Evolutionary conservation across 2,329 filamentous ascomycete genomes (phyloP), one percentile per base, ranked within the genome.

Genomic region (Colletotrichum tamarilloi): DNA sequence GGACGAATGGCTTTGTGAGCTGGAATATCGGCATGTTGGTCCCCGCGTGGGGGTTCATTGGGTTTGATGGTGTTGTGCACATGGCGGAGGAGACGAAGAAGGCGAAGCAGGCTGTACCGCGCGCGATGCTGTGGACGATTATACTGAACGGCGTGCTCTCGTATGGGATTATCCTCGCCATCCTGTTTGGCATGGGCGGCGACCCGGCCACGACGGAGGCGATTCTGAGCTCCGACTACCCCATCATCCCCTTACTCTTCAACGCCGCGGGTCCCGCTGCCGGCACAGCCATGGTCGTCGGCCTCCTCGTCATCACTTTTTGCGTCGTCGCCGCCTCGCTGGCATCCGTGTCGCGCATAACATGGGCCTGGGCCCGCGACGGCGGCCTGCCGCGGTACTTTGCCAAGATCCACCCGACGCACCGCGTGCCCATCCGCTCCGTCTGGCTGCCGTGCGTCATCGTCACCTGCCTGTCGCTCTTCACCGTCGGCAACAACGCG

Each of bases 81-180:
- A 76, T 76, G 75, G 71, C 75, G 9, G 75, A 76, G 57, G 75
- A 76, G 62, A 74, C 75, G 9, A 62, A 55, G 28, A 55, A 68
- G 30, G 75, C 75, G 63, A 73, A 75, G 46, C 64, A 69, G 24
- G 67, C 71, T 1, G 53, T 75, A 26, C 75, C 75, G 32, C 30
- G 65, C 42, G 72, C 67, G 35, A 76, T 76, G 75, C 57, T 75
- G 53, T 75, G 74, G 74, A 74, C 71, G 16, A 63, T 76, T 0
- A 66, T 76, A 2, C 74, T 79, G 7, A 77, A 79, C 14, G 85
- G 86, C 67, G 82, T 86, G 35, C 85, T 86, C 75, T 73, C 70
- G 26, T 73, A 73, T 1, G 70, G 66, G 8, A 70, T 73, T 32
- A 73, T 73, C 26, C 11, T 73, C 59, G 70, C 70, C 19, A 73